Evolutionary conservation across 805 yeast species (phyloP).

Genomic region (Citeromyces matritensis): DNA sequence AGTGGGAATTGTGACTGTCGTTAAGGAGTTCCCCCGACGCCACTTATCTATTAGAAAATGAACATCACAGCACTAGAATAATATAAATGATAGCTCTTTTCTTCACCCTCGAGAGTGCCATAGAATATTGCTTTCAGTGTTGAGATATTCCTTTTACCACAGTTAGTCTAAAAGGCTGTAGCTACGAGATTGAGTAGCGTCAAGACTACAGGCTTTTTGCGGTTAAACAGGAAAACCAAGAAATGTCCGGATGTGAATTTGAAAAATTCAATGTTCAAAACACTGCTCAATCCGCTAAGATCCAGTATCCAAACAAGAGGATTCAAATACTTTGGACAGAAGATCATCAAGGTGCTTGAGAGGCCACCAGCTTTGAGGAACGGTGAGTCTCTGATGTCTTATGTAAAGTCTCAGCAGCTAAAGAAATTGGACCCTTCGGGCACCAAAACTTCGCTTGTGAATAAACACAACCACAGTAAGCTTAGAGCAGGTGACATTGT

Average conservation of each 20-base stretch:
- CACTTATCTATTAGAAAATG: too few relatives aligned
- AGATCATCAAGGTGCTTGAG: constrained; percentile 19
- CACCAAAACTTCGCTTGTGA: constrained; percentile 40
- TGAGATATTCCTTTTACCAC: too few relatives aligned
- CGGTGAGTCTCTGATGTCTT: constrained; percentile 27
- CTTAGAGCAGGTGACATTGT: constrained; percentile 75
- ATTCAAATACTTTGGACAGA: constrained; percentile 1
- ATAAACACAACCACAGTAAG: constrained; percentile 25
- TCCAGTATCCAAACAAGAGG: neutral
- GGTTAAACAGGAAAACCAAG: too few relatives aligned
- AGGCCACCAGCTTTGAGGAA: constrained; percentile 33
- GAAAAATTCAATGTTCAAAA: neutral
- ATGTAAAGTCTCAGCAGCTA: constrained; percentile 34
- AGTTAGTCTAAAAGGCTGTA: too few relatives aligned
- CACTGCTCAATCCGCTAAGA: neutral
- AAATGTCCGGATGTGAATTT: neutral
- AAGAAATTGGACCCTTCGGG: constrained; percentile 60
- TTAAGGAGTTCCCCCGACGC: too few relatives aligned
- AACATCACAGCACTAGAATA: too few relatives aligned
- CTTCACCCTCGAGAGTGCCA: too few relatives aligned
- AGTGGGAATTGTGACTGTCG: too few relatives aligned
- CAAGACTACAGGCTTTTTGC: too few relatives aligned
- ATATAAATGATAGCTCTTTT: too few relatives aligned
- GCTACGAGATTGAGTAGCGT: too few relatives aligned
- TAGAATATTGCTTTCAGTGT: too few relatives aligned